phyloP scores from a whole-genome alignment of 768 basidiomycete genomes.

The Leucogyrophana mollusca region DNA sequence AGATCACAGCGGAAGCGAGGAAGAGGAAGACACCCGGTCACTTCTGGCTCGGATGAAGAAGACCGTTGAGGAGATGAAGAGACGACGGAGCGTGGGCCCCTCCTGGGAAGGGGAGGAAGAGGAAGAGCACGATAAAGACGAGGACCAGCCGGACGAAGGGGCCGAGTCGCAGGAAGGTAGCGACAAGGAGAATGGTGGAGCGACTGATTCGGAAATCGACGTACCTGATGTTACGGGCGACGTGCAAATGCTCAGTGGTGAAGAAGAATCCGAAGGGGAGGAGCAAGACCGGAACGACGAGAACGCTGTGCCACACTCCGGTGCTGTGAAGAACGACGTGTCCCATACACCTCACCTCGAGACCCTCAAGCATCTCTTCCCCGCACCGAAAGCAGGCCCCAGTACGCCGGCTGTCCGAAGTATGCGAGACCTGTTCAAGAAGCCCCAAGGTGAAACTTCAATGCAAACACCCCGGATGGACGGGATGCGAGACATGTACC shows the following conservation, averaged over 20 bases:
- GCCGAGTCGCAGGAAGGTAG: constrained; percentile 33
- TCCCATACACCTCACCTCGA: constrained; percentile 29
- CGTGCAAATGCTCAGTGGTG: not conserved
- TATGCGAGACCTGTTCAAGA: constrained; percentile 32
- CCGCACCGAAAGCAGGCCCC: constrained; percentile 9
- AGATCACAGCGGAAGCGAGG: constrained; percentile 21
- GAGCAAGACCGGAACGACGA: constrained; percentile 11
- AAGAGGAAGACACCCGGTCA: constrained; percentile 31
- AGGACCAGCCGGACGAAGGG: constrained; percentile 47
- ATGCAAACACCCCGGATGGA: constrained; percentile 32
- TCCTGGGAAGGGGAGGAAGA: constrained; percentile 19
- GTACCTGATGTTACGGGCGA: constrained; percentile 2
- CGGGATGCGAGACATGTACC: constrained; percentile 32
- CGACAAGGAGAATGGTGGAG: constrained; percentile 1
- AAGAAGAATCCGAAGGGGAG: not conserved
- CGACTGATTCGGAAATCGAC: not conserved
- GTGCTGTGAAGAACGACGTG: not conserved
- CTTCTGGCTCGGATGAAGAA: constrained; percentile 36
- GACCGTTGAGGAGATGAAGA: constrained; percentile 36
- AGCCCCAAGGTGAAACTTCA: constrained; percentile 1
- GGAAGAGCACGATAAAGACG: constrained; percentile 40
- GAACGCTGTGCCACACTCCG: constrained; percentile 8
- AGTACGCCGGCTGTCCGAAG: constrained; percentile 26
- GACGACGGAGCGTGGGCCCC: constrained; percentile 21
- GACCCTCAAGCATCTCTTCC: constrained; percentile 31